phyloP scores from a whole-genome alignment of 768 basidiomycete genomes.

The Scleroderma bovista region DNA sequence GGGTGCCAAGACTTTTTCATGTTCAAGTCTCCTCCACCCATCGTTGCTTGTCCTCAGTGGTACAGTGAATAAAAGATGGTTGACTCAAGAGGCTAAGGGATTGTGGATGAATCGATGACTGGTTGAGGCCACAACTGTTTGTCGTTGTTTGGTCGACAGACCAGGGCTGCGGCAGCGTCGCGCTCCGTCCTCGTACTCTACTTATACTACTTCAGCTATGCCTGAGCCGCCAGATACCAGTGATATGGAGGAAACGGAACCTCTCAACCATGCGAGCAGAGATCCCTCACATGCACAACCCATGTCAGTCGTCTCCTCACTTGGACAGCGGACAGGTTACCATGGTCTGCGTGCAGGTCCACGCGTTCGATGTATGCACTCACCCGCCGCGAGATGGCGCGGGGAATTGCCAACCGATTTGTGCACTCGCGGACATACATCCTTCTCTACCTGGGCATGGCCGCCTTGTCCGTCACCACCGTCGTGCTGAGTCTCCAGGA shows the following conservation, averaged over 20 bases:
- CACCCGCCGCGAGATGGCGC: conserved; percentile 75
- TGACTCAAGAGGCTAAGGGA: conserved; percentile 2
- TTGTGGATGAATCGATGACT: conserved; percentile 7
- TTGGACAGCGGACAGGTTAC: conserved; percentile 2
- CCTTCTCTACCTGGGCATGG: conserved; percentile 84
- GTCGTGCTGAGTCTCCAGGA: conserved; percentile 77
- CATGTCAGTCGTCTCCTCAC: conserved; percentile 21
- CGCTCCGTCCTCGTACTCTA: background rate
- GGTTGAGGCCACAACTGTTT: conserved; percentile 3
- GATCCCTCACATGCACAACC: conserved; percentile 19
- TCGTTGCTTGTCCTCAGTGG: conserved; percentile 45
- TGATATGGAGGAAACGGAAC: conserved; percentile 34
- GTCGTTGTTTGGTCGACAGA: background rate
- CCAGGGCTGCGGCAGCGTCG: background rate
- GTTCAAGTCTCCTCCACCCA: conserved; percentile 98
- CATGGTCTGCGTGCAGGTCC: conserved; percentile 38
- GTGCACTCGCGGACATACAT: conserved; percentile 87
- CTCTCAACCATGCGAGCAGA: conserved; percentile 26
- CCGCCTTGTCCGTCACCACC: conserved; percentile 79
- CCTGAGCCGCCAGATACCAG: conserved; percentile 25
- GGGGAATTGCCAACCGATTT: conserved; percentile 84
- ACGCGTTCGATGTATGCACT: conserved; percentile 82
- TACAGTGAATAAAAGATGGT: conserved; percentile 3
- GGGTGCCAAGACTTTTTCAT: conserved; percentile 99
- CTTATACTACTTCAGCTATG: conserved; percentile 26